These are phyloP conservation scores for Barbarea vulgaris DNA, from an alignment of 345 rosid genomes.

Conservation along the genomic window DNA sequence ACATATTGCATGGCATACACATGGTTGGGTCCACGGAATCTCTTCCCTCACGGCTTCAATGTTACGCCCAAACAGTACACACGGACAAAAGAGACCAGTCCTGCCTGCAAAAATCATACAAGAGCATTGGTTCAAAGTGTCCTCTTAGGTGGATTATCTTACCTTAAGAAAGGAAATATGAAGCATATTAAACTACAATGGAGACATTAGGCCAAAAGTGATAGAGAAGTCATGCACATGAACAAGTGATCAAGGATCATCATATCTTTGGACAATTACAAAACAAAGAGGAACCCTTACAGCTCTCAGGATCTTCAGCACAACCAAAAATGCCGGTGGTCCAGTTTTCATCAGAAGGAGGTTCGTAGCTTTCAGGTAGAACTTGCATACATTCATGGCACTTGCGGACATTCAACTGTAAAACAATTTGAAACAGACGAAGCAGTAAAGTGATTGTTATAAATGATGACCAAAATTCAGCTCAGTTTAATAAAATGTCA, in stretches of 20 bases:
- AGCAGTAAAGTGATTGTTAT: neutral
- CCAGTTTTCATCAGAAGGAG: conserved; percentile 95
- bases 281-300: conserved; percentile 47
- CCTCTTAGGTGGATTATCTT: neutral
- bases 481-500: conserved; percentile 11
- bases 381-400: conserved; percentile 84
- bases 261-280: neutral
- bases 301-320: conserved; percentile 70
- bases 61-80: conserved; percentile 79
- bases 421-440: neutral
- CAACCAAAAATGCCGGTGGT: conserved; percentile 79
- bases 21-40: conserved; percentile 74
- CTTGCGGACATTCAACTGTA: conserved; percentile 57
- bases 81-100: conserved; percentile 79
- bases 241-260: conserved; percentile 3
- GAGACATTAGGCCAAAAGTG: neutral
- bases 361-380: conserved; percentile 78
- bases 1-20: conserved; percentile 80
- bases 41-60: conserved; percentile 71
- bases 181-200: neutral
- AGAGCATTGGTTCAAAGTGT: neutral
- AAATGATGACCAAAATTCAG: conserved; percentile 6
- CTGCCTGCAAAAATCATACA: conserved; percentile 51
- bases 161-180: neutral
- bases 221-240: conserved; percentile 6